Percentiles rank a stretch among this genome's conserved stretches.
Evolutionary conservation across 257 asterid species (phyloP).

Genomic region (Mitragyna speciosa): DNA sequence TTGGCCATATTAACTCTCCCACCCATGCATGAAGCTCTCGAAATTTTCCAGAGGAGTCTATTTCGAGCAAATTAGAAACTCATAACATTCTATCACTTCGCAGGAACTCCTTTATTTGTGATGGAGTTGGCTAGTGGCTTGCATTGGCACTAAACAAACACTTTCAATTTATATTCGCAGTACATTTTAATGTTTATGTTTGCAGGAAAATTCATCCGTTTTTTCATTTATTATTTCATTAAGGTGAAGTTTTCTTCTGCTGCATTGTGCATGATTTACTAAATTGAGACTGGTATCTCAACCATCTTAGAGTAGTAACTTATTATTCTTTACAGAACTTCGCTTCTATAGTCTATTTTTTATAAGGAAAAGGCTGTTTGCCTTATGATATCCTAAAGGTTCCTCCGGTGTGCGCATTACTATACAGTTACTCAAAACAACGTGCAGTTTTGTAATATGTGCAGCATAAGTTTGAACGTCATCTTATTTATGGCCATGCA

Average conservation of each 20-base stretch:
- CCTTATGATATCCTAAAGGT: background rate
- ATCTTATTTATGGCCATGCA: constrained; percentile 26
- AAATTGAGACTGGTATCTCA: background rate
- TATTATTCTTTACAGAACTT: background rate
- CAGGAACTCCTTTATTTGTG: background rate
- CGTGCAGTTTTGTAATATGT: background rate
- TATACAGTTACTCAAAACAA: background rate
- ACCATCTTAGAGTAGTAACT: background rate
- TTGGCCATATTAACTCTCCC: background rate
- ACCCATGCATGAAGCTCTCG: background rate
- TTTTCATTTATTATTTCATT: background rate
- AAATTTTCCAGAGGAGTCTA: background rate
- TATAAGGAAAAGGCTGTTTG: constrained; percentile 1
- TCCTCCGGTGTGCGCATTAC: too few species aligned
- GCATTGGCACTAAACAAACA: background rate
- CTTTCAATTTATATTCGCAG: background rate
- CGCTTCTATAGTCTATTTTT: background rate
- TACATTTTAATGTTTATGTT: background rate
- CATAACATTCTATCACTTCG: background rate
- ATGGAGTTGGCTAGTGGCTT: background rate
- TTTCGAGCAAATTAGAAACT: background rate
- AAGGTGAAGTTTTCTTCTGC: background rate
- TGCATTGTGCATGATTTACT: background rate
- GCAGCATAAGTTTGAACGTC: background rate
- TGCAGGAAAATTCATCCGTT: background rate